Conservation (phyloP, 148 eudicot genomes). For the Pouteria glomerata region DNA sequence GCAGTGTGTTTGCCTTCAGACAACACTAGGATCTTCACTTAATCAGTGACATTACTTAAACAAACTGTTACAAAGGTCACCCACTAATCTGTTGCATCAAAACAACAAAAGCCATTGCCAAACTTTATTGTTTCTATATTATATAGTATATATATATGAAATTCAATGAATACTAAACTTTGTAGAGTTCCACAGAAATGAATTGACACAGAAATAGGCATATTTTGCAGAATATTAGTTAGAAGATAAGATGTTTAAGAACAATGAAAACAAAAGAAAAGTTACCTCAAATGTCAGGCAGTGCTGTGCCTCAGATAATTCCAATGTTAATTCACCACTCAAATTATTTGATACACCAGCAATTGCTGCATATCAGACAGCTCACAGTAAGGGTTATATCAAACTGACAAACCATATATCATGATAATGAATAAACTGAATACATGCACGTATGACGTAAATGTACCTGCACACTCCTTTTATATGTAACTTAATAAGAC, state of each 20-base stretch:
- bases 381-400: constrained; percentile 3
- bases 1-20: background rate
- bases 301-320: constrained; percentile 38
- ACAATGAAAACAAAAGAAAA: constrained; percentile 5
- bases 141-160: background rate
- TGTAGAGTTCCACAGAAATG: background rate
- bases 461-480: background rate
- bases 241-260: background rate
- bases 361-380: constrained; percentile 39
- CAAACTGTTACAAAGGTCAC: background rate
- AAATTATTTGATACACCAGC: constrained; percentile 28
- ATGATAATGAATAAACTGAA: background rate
- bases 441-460: background rate
- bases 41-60: background rate
- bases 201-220: background rate
- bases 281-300: constrained; percentile 54
- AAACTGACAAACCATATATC: background rate
- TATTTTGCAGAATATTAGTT: background rate
- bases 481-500: no score
- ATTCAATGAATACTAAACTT: background rate
- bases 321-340: constrained; percentile 37
- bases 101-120: background rate
- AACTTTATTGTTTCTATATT: background rate
- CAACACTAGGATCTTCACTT: background rate
- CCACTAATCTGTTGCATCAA: background rate